These are phyloP conservation scores for Abrus precatorius DNA, from an alignment of 306 rosid genomes.

Conservation along the genomic window DNA sequence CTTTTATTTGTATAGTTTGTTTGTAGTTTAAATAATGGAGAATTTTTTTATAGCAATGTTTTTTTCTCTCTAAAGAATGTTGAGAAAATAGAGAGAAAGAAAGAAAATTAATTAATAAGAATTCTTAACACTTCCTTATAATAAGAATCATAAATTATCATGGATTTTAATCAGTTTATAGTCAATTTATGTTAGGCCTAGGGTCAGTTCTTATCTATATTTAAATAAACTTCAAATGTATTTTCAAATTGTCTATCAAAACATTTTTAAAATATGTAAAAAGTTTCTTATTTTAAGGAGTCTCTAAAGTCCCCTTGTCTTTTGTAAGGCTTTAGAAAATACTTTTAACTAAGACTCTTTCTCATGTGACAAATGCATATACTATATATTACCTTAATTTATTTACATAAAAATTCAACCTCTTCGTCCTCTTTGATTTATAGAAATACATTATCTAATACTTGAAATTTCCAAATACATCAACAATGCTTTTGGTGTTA, in stretches of 20 bases:
- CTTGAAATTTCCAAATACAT: slow-evolving; percentile 25
- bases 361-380: slow-evolving; percentile 2
- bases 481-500: slow-evolving; percentile 27
- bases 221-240: not conserved
- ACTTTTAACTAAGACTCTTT: not conserved
- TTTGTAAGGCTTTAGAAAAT: not conserved
- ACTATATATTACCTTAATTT: not conserved
- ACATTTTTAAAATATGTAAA: not conserved
- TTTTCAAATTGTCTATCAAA: not conserved
- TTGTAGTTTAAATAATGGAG: too few species aligned
- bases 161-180: not conserved
- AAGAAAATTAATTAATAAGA: not conserved
- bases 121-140: not conserved
- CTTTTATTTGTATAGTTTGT: too few species aligned
- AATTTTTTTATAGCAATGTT: too few species aligned
- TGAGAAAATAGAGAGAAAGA: not conserved
- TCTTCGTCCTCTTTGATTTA: not conserved
- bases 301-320: not conserved
- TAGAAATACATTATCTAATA: not conserved
- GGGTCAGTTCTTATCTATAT: not conserved
- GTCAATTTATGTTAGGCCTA: not conserved
- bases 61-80: too few species aligned
- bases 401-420: slow-evolving; percentile 15
- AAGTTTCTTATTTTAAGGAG: not conserved
- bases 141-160: not conserved